Conservation (phyloP, 139 green algal genomes). For the Chlamydomonas incerta region DNA sequence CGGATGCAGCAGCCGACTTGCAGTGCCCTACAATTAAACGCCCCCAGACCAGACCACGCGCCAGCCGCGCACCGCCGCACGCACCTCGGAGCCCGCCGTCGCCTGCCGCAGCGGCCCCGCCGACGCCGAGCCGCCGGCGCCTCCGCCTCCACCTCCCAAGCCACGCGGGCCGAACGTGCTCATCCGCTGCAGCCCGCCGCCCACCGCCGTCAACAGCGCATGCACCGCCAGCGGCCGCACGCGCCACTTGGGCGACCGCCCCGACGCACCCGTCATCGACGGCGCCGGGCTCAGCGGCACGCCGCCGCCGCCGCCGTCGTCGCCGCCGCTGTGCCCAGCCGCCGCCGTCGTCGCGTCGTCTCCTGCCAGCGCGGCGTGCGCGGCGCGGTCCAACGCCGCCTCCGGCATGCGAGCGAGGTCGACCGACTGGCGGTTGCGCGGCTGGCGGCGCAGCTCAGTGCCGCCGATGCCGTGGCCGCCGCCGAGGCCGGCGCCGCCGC, state of each 20-base stretch:
- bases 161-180: neutral
- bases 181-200: conserved; percentile 1
- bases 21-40: too few relatives aligned
- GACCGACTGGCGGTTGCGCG: neutral
- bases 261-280: neutral
- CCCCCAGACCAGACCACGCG: too few relatives aligned
- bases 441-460: neutral
- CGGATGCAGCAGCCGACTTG: too few relatives aligned
- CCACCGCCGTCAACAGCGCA: neutral
- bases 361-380: neutral
- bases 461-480: too few relatives aligned
- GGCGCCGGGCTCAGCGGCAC: neutral
- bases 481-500: neutral
- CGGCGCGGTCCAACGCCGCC: too few relatives aligned
- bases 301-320: neutral
- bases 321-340: neutral
- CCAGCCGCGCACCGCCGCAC: too few relatives aligned
- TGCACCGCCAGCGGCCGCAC: neutral
- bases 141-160: too few relatives aligned
- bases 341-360: neutral
- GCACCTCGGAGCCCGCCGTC: neutral
- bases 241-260: too few relatives aligned
- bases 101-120: neutral
- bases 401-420: neutral
- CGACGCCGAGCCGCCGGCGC: neutral